phyloP scores from a whole-genome alignment of 257 asterid species.

The Cynanchum wilfordii region DNA sequence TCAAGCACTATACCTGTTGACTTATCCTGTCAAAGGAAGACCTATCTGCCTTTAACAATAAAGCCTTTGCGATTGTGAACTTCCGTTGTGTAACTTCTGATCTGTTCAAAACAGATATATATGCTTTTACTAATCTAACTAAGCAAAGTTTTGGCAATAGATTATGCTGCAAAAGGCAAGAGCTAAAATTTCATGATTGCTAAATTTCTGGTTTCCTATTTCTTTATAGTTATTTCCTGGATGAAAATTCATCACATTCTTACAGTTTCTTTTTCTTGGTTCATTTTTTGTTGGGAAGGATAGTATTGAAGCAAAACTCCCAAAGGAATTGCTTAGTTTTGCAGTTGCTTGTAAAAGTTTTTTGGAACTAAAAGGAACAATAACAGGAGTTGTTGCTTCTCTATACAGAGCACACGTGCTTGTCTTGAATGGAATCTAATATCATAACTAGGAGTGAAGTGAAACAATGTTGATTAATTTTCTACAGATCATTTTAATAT shows the following conservation, averaged over 20 bases:
- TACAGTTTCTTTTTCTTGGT: not conserved
- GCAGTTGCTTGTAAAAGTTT: not conserved
- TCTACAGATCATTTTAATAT: not conserved
- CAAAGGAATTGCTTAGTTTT: not conserved
- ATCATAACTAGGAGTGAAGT: not conserved
- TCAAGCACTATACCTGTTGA: slow-evolving; percentile 51
- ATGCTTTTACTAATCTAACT: not conserved
- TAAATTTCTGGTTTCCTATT: not conserved
- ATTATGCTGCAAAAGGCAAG: not conserved
- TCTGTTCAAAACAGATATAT: slow-evolving; percentile 30
- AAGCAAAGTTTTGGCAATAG: not conserved
- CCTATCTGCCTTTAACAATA: slow-evolving; percentile 66
- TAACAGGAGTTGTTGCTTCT: not conserved
- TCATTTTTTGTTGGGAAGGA: not conserved
- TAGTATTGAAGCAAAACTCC: not conserved
- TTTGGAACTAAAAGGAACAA: not conserved
- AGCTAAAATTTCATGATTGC: not conserved
- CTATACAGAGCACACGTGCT: not conserved
- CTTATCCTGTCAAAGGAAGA: slow-evolving; percentile 65
- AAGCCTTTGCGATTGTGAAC: slow-evolving; percentile 66
- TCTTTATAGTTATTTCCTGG: not conserved
- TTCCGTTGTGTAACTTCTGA: slow-evolving; percentile 61
- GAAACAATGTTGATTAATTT: not conserved
- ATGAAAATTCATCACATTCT: not conserved
- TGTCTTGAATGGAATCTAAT: not conserved